Conservation (phyloP, 768 basidiomycete genomes). For the Lactarius indigo region DNA sequence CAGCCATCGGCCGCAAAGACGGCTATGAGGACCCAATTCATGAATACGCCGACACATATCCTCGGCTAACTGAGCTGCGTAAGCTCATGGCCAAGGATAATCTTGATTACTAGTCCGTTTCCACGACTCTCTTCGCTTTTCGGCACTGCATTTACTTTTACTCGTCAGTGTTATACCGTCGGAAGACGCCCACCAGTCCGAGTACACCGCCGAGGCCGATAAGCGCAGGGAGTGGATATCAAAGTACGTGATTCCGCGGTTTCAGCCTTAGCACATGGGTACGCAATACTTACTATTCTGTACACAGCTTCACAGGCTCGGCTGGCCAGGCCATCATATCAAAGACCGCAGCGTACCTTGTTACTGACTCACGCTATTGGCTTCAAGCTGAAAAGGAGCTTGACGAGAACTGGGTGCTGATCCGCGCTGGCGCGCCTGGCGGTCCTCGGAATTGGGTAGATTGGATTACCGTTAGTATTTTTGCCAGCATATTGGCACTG, state of each 20-base stretch:
- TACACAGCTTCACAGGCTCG: conserved; percentile 56
- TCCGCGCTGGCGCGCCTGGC: conserved; percentile 50
- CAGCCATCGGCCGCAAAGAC: conserved; percentile 28
- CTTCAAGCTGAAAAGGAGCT: conserved; percentile 67
- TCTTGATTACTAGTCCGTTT: conserved; percentile 26
- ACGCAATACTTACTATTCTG: neutral
- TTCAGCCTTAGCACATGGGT: neutral
- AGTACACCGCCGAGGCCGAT: conserved; percentile 74
- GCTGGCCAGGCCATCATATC: conserved; percentile 73
- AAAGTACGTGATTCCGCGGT: conserved; percentile 45
- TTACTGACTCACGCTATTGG: conserved; percentile 85
- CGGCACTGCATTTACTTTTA: conserved; percentile 2
- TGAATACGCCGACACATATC: conserved; percentile 26
- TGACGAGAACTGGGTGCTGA: conserved; percentile 71
- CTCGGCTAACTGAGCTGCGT: conserved; percentile 23
- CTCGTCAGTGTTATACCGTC: conserved; percentile 60
- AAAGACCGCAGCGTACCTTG: conserved; percentile 60
- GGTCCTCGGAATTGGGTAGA: conserved; percentile 74
- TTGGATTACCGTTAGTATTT: conserved; percentile 44
- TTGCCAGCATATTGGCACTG: neutral
- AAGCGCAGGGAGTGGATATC: conserved; percentile 76
- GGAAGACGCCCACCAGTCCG: conserved; percentile 81
- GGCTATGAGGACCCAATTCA: conserved; percentile 26
- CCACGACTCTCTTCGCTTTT: neutral
- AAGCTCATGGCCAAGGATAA: conserved; percentile 26